Evolutionary conservation across 768 basidiomycete species (phyloP), one percentile per base, ranked within the genome.

Genomic region (Postia placenta): DNA sequence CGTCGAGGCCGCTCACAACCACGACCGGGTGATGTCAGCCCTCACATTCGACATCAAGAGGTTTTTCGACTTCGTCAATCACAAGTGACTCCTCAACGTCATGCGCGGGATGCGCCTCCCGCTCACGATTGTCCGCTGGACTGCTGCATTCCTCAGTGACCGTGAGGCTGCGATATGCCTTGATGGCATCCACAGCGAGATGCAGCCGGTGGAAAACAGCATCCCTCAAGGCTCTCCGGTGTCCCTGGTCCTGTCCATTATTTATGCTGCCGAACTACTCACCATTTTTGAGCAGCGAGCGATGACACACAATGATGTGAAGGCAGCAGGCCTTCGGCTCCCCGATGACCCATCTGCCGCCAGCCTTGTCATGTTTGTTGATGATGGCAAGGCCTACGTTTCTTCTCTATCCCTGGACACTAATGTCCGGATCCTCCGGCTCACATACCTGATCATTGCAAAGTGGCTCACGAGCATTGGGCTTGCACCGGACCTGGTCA

Each of bases 151-250:
- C 46, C 42, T 56, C 3, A 5, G 14, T 11, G 22, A 56, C 9
- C 25, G 53, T 2, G 23, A 49, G 20, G 44, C 52, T 15, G 52
- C 55, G 5, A 42, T 56, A 12, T 56, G 55, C 42, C 42, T 56
- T 1, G 53, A 56, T 44, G 53, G 55, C 5, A 37, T 35, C 25
- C 19, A 12, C 19, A 61, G 60, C 0, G 49, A 58, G 2, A 65
- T 65, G 61, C 52, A 59, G 19, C 40, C 46, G 1, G 62, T 68
- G 9, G 39, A 56, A 11, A 68, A 68, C 27, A 63, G 64, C 0
- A 66, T 68, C n/a, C 64, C 64, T 0, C 64, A 68, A 51, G 67
- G 67, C 6, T 67, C 63, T 2, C 65, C 67, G 15, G 39, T 23
- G 36, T 57, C 41, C 15, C 54, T 42, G 9, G 50, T 40, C 41